A percentile compares a stretch with the other conserved stretches of the same genome.
Conservation (phyloP, 2,329 filamentous ascomycete species). For the Sordariomycetes sp. region DNA sequence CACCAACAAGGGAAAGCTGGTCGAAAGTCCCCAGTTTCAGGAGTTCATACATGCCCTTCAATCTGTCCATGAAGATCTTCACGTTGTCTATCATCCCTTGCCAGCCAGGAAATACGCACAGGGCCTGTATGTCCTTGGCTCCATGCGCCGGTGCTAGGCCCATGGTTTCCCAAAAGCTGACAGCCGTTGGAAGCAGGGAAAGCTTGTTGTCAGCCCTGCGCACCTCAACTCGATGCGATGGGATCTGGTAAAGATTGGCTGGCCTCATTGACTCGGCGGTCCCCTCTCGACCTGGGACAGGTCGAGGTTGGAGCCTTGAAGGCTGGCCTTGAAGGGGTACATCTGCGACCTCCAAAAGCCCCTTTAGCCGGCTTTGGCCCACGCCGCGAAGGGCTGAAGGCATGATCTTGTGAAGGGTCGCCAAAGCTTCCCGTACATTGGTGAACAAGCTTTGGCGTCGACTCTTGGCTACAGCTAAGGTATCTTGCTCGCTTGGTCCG, state of each 20-base stretch:
- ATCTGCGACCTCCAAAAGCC: slow-evolving; percentile 48
- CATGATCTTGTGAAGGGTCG: slow-evolving; percentile 33
- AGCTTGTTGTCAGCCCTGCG: slow-evolving; percentile 60
- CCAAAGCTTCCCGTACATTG: slow-evolving; percentile 37
- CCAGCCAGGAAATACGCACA: slow-evolving; percentile 62
- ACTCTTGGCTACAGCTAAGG: slow-evolving; percentile 17
- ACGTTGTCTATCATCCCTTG: slow-evolving; percentile 53
- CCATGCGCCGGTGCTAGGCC: slow-evolving; percentile 65
- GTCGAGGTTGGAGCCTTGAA: slow-evolving; percentile 33
- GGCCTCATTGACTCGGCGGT: slow-evolving; percentile 37
- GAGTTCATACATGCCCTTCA: slow-evolving; percentile 64
- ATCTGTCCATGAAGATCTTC: slow-evolving; percentile 54
- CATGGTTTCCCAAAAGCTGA: slow-evolving; percentile 75
- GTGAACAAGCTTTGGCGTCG: slow-evolving; percentile 31
- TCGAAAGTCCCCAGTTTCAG: slow-evolving; percentile 62
- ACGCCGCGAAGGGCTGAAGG: slow-evolving; percentile 32
- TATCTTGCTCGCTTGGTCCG: slow-evolving; percentile 10
- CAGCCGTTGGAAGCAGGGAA: slow-evolving; percentile 64
- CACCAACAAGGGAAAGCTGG: slow-evolving; percentile 31
- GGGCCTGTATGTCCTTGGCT: slow-evolving; percentile 59
- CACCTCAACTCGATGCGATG: slow-evolving; percentile 62
- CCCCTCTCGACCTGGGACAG: slow-evolving; percentile 28
- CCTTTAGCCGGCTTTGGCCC: slow-evolving; percentile 29
- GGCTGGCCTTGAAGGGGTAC: slow-evolving; percentile 36
- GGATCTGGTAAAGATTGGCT: slow-evolving; percentile 51